Evolutionary conservation across 2,329 filamentous ascomycete genomes (phyloP), one percentile per base, ranked within the genome.

Genomic region (Penicillium occitanis): DNA sequence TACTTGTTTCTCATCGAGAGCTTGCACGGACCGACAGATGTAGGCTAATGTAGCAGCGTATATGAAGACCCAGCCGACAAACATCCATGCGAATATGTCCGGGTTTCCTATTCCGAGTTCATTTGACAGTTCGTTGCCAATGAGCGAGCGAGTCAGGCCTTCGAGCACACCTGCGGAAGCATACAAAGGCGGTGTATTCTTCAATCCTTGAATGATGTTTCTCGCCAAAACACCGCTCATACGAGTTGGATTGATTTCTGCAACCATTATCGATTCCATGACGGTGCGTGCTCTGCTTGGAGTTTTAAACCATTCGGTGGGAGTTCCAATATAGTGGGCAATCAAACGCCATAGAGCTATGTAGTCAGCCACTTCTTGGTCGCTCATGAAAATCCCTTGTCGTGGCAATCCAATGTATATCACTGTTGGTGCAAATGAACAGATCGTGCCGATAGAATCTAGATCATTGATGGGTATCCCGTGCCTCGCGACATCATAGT

Each of bases 311-410:
- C 82, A 84, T 28, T 83, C 83, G 1, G 85, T 86, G 0, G 90
- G 91, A 6, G 87, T 87, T 13, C 91, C 91, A 71, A 92, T 84
- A 35, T 93, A 81, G 72, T 91, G 84, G 0, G 86, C 90, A 13
- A 93, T 86, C 69, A 91, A 90, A 2, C 91, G 85, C 90, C 91
- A 94, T 0, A 94, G 79, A 0, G 90, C 90, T 53, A 91, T 81
- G 73, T 91, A 93, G 71, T 93, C 90, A 1, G 74, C 73, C 1
- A 86, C 87, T 73, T 94, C 90, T 66, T 85, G 84, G 33, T 82
- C 66, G 0, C 84, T 83, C 30, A 91, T 78, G 69, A 80, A 88
- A 64, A 94, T 87, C 2, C 91, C 91, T 77, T 93, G 91, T 0
- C 90, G 83, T 0, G 91, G 91, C 4, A 93, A 82, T 28, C 86